A percentile compares a stretch with the other conserved stretches of the same genome.
These are phyloP conservation scores for Verticillium zaregamsianum DNA, from an alignment of 2,329 filamentous ascomycete genomes.

Conservation along the genomic window DNA sequence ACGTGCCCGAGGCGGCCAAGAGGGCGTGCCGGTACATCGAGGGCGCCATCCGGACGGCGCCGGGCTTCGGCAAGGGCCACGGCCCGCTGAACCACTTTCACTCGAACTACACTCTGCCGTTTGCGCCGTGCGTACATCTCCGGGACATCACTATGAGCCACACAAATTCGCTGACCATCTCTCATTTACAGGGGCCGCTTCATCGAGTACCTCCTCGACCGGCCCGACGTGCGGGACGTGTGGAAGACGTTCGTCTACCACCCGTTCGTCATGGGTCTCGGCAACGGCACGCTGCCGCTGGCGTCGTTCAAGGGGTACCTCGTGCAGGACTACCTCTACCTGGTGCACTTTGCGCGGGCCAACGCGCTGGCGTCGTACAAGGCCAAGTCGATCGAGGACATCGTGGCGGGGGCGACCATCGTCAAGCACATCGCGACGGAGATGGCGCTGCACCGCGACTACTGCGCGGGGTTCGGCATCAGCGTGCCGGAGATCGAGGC, in stretches of 20 bases:
- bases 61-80: slow-evolving; percentile 59
- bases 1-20: slow-evolving; percentile 56
- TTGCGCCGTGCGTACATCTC: slow-evolving; percentile 49
- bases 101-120: slow-evolving; percentile 63
- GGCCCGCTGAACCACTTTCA: slow-evolving; percentile 79
- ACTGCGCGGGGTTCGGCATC: slow-evolving; percentile 79
- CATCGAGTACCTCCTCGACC: slow-evolving; percentile 74
- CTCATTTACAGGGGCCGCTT: slow-evolving; percentile 58
- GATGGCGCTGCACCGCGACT: slow-evolving; percentile 75
- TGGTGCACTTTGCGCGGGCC: slow-evolving; percentile 86
- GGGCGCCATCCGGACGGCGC: slow-evolving; percentile 63
- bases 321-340: slow-evolving; percentile 86
- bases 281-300: slow-evolving; percentile 67
- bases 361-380: slow-evolving; percentile 87
- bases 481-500: slow-evolving; percentile 67
- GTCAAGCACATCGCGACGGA: slow-evolving; percentile 75
- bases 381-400: slow-evolving; percentile 67
- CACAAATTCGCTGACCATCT: not conserved
- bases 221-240: slow-evolving; percentile 65
- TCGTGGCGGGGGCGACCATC: slow-evolving; percentile 63
- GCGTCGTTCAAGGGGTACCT: slow-evolving; percentile 85
- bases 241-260: slow-evolving; percentile 80
- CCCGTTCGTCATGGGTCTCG: slow-evolving; percentile 74
- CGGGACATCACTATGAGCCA: no score
- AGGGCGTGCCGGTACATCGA: slow-evolving; percentile 69